Conservation (phyloP, 768 basidiomycete species). For the Nidularia sp. region DNA sequence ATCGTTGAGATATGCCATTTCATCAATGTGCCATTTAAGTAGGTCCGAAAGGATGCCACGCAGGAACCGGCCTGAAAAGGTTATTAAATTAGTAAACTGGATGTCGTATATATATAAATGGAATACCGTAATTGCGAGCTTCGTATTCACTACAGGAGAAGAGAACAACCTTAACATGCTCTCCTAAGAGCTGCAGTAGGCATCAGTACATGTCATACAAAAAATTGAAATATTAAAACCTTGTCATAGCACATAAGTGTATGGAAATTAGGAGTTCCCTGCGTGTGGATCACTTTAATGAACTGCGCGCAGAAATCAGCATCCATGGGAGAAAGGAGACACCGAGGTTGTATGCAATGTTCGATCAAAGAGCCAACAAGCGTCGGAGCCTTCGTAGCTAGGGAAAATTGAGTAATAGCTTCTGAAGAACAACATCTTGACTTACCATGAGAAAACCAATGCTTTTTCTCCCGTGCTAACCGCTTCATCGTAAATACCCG, state of each 20-base stretch:
- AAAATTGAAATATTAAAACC: slow-evolving; percentile 30
- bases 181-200: slow-evolving; percentile 67
- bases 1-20: slow-evolving; percentile 67
- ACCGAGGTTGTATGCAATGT: slow-evolving; percentile 90
- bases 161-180: slow-evolving; percentile 78
- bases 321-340: slow-evolving; percentile 93
- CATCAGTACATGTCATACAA: neutral
- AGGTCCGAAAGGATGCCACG: slow-evolving; percentile 75
- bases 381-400: slow-evolving; percentile 41
- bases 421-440: neutral
- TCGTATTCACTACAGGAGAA: slow-evolving; percentile 97
- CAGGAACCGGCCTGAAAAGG: slow-evolving; percentile 74
- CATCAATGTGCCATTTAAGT: slow-evolving; percentile 75
- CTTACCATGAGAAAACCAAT: slow-evolving; percentile 76
- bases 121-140: slow-evolving; percentile 86
- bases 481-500: slow-evolving; percentile 76
- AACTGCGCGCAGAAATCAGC: slow-evolving; percentile 92
- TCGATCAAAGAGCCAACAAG: slow-evolving; percentile 71
- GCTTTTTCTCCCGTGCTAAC: slow-evolving; percentile 68
- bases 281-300: slow-evolving; percentile 80
- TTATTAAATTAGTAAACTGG: neutral
- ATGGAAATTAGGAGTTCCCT: slow-evolving; percentile 87
- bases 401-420: slow-evolving; percentile 1
- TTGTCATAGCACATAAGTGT: slow-evolving; percentile 83
- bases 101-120: too few species aligned